Base-by-base conservation (phyloP, 768 basidiomycete species). In the Agrocybe chaxingu region DNA sequence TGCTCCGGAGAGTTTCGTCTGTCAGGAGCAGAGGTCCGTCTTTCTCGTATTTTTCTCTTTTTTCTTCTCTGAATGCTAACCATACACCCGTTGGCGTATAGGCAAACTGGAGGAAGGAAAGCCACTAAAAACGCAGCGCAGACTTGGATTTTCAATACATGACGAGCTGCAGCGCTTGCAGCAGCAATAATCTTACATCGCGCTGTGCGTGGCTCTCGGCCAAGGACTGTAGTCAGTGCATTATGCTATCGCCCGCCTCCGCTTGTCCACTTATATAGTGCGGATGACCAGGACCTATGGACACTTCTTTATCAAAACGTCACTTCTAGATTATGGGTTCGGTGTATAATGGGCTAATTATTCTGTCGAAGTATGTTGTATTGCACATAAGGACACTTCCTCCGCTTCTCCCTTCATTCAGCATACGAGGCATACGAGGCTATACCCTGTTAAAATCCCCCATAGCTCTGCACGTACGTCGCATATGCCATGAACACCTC, bases 1-100 rank as follows among this genome's bases (percentile, higher is more conserved):
- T 24, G 92, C 97, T 4, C 97, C 97, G 0, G 95, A 98, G 65
- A 92, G 89, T 56, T 99, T 97, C 68, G 95, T 98, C 5, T 99
- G 97, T 62, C 97, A 98, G 70, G 97, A 99, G 67, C 91, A 92
- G 66, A 79, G 78, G 89, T 89, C 48, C 42, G 81, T 63, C 18
- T 54, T 13, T 18, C 34, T 36, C 13, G 29, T 52, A 48, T 39
- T 50, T 42, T 51, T 29, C 41, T 8, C 42, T 40, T 33, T 44
- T 5, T 19, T 40, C 45, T 11, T 8, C 31, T 43, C 19, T 13
- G 42, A n/a, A 35, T 18, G 13, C 41, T 8, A 11, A 16, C 57
- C 24, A 56, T 41, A 40, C 41, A 37, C 41, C 35, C 1, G 50
- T 12, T 45, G 24, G 24, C 24, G 24, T 24, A 24, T 49, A 90